Evolutionary conservation across 2,329 filamentous ascomycete species (phyloP), one percentile per base, ranked within the genome.

Genomic region (Sporothrix sp.): DNA sequence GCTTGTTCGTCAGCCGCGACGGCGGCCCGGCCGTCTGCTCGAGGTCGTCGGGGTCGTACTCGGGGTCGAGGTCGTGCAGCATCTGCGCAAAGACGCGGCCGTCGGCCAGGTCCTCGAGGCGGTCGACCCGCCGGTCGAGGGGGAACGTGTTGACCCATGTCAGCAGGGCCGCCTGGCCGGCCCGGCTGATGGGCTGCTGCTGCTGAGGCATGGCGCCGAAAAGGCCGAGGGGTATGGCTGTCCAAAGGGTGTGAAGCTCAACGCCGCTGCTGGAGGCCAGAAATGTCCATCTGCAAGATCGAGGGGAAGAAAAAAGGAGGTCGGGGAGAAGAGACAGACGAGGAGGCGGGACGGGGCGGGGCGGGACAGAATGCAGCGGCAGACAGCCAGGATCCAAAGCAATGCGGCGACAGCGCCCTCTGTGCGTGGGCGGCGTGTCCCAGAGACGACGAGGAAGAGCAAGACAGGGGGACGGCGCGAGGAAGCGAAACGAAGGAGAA

Each of bases 1-100:
- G 84, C 16, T 88, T 81, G 68, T 95, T 95, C 72, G 70, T 67
- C 52, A 75, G 62, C 59, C 72, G 71, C 53, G 68, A 63, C 43
- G 69, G 67, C 27, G 67, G 65, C 48, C 68, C 65, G 42, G 68
- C 63, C 53, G 64, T 71, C 42, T 69, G 66, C 51, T 78, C 71
- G 50, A 82, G 72, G 54, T 77, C 70, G 0, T 70, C 66, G 27
- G 72, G 70, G 60, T 78, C 72, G 60, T 81, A 84, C 53, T 72
- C 67, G 30, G 71, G 61, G 58, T 82, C 77, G 43, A 84, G 66
- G 58, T 81, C 73, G 61, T 76, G 71, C 53, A 81, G 72, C 42
- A 81, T 71, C 56, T 76, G 66, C 36, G 72, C 76, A 56, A 81
- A 72, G 28, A 75, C 63, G 52, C 73, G 64, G 49, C 76, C 77